Base-by-base conservation (phyloP, 2,329 filamentous ascomycete species). In the Ceratocystis variospora region DNA sequence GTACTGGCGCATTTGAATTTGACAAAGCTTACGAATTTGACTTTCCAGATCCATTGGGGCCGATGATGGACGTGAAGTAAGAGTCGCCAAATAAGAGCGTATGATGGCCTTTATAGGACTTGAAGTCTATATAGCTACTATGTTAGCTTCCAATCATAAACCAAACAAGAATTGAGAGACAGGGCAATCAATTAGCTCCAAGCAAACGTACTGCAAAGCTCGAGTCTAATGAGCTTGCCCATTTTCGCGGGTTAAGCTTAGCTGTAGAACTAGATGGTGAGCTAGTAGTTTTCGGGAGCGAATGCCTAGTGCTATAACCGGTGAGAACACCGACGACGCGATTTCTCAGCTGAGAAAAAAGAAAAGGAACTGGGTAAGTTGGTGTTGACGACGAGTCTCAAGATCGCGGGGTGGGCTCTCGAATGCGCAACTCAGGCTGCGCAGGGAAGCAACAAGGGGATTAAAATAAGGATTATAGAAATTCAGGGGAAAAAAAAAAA, bases 61-160 rank as follows among this genome's bases (percentile, higher is more conserved):
- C 94, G 73, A 99, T 97, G 73, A 99, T 96, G 53, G 94, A 99
- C 62, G 94, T 99, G 77, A 99, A 99, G 77, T 96, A 97, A 1
- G 92, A 95, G 79, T 99, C 93, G 73, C 93, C 93, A 73, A 99
- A 96, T 64, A 96, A 84, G 57, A 99, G 85, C 68, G 85, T 87
- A 79, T 99, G 94, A 73, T 96, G 92, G 67, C 92, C 94, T 77
- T 96, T 96, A 80, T 99, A 99, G 72, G 94, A 97, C 79, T 99
- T 99, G 85, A 99, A 99, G 80, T 99, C 89, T 94, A 73, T 33
- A 62, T 25, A 59, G 45, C 5, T 66, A 62, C 31, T 12, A 45
- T 65, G 50, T 67, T 64, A 62, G 64, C 41, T 45, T 10, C 25
- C 55, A 57, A 15, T 63, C 22, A 25, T 22, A n/a, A 41, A 15